Conservation (phyloP, 2,329 filamentous ascomycete genomes). For the Trichoderma endophyticum region DNA sequence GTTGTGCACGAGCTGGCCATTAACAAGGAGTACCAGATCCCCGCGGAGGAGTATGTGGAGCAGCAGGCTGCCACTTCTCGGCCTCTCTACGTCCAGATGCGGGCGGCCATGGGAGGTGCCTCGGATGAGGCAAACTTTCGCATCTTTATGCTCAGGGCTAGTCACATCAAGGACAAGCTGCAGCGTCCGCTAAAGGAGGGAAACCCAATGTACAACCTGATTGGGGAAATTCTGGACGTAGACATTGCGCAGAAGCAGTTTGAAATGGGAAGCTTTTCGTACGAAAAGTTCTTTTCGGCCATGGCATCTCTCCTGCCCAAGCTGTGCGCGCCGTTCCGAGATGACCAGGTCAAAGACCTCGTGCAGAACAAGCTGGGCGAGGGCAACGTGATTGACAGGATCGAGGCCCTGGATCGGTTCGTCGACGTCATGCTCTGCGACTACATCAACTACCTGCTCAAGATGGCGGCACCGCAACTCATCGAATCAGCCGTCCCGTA, state of each 20-base stretch:
- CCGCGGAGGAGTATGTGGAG: constrained; percentile 57
- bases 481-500: constrained; percentile 70
- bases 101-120: constrained; percentile 62
- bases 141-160: constrained; percentile 68
- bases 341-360: constrained; percentile 68
- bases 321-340: constrained; percentile 77
- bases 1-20: constrained; percentile 78
- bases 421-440: constrained; percentile 77
- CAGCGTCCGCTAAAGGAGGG: constrained; percentile 67
- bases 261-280: constrained; percentile 69
- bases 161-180: constrained; percentile 68
- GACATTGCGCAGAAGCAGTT: constrained; percentile 69
- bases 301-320: constrained; percentile 74
- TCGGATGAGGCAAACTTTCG: constrained; percentile 62
- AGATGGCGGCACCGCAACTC: constrained; percentile 67
- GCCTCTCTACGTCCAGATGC: constrained; percentile 56
- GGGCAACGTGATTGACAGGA: constrained; percentile 68
- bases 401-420: constrained; percentile 71
- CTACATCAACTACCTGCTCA: constrained; percentile 77
- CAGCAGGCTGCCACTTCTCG: constrained; percentile 49
- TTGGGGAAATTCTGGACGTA: constrained; percentile 71
- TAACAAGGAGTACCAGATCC: constrained; percentile 73
- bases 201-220: constrained; percentile 70
- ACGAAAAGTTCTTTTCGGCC: constrained; percentile 74
- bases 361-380: constrained; percentile 58